Conservation (phyloP, 1,139 yeast species). For the Zygoascus sp. region DNA sequence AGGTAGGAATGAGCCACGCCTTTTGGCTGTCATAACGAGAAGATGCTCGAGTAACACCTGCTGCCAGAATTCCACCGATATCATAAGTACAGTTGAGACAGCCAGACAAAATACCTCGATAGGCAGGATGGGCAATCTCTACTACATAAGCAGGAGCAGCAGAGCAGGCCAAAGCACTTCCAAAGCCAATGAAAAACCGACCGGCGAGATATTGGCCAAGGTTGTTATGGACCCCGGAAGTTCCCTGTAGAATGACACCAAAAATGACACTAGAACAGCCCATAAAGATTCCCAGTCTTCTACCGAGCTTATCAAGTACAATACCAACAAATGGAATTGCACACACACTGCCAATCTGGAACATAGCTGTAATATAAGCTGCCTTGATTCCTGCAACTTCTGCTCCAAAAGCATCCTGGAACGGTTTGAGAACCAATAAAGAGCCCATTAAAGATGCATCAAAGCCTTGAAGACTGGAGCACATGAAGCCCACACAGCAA, state of each 20-base stretch:
- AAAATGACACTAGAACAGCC: constrained; percentile 16
- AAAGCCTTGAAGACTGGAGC: constrained; percentile 18
- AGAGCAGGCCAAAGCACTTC: constrained; percentile 23
- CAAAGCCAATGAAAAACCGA: constrained; percentile 25
- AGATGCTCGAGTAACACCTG: constrained; percentile 43
- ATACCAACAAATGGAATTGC: constrained; percentile 16
- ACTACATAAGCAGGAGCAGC: constrained; percentile 23
- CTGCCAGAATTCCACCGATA: constrained; percentile 48
- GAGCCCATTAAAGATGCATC: constrained; percentile 19
- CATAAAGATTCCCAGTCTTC: constrained; percentile 19
- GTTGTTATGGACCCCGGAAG: constrained; percentile 12
- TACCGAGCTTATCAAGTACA: constrained; percentile 18
- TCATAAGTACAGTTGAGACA: constrained; percentile 44
- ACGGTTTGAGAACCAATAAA: constrained; percentile 16
- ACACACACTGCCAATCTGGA: constrained; percentile 29
- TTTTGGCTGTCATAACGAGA: constrained; percentile 29
- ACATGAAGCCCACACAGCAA: constrained; percentile 15
- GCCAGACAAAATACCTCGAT: constrained; percentile 24
- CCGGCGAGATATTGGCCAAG: constrained; percentile 22
- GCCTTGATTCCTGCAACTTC: constrained; percentile 18
- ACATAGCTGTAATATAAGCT: constrained; percentile 19
- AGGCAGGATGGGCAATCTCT: constrained; percentile 23
- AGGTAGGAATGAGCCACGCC: constrained; percentile 45
- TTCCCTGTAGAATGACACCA: constrained; percentile 18
- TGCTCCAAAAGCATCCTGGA: constrained; percentile 18